phyloP scores from a whole-genome alignment of 352 stramenopile species.

The Pythium coloratum region DNA sequence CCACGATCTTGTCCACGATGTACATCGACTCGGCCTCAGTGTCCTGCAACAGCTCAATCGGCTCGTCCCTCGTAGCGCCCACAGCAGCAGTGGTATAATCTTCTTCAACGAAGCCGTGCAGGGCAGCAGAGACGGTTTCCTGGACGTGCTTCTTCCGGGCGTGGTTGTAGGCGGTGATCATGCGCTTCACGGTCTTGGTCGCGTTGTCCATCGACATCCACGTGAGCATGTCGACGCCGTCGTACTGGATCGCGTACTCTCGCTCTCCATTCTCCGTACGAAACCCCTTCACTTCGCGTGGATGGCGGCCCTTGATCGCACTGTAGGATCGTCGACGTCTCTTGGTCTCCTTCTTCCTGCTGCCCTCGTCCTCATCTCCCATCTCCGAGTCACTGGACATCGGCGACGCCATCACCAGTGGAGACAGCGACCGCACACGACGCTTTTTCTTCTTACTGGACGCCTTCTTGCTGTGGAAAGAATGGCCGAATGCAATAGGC shows the following conservation, averaged over 20 bases:
- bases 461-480: conserved; percentile 6
- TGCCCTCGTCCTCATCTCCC: neutral
- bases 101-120: neutral
- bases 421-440: neutral
- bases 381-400: neutral
- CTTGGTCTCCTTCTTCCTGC: neutral
- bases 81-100: neutral
- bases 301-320: neutral
- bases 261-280: neutral
- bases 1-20: neutral
- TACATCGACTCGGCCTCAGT: neutral
- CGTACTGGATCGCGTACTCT: conserved; percentile 15
- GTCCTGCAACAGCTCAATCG: neutral
- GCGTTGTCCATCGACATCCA: neutral
- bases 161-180: neutral
- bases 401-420: neutral
- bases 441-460: neutral
- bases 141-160: neutral
- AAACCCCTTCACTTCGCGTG: neutral
- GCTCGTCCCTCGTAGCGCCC: neutral
- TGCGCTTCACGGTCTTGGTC: neutral
- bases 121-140: neutral
- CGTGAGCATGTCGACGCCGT: neutral
- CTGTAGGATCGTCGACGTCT: neutral
- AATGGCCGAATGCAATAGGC: neutral